phyloP scores from a whole-genome alignment of 305 asterid genomes.

The Salvia sclarea region DNA sequence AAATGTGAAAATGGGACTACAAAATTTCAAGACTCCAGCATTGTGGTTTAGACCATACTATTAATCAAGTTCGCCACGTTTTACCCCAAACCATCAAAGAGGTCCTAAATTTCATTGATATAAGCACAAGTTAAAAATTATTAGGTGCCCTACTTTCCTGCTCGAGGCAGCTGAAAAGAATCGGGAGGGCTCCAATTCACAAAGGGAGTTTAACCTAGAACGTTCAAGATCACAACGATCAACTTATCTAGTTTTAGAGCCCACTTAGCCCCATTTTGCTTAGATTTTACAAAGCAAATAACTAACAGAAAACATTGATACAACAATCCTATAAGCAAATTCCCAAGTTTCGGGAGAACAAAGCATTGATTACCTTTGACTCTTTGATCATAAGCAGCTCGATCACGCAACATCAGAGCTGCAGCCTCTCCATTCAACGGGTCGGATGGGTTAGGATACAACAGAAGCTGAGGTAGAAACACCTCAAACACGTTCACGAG shows the following conservation, averaged over 20 bases:
- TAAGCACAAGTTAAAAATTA: neutral
- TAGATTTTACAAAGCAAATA: neutral
- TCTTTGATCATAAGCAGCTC: constrained; percentile 54
- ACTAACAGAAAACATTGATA: neutral
- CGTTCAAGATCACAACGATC: neutral
- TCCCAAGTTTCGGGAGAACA: neutral
- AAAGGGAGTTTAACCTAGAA: neutral
- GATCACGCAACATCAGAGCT: constrained; percentile 68
- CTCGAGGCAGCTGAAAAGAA: neutral
- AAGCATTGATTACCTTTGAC: constrained; percentile 56
- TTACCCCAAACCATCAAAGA: neutral
- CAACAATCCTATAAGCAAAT: neutral
- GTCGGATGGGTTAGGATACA: constrained; percentile 76
- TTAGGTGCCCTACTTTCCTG: neutral
- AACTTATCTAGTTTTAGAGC: neutral
- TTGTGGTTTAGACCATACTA: neutral
- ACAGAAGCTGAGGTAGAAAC: constrained; percentile 66
- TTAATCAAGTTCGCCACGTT: neutral
- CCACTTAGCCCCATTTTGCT: neutral
- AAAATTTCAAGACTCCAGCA: neutral
- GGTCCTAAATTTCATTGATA: neutral
- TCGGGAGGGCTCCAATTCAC: neutral
- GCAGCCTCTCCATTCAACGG: constrained; percentile 81
- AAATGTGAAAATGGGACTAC: neutral
- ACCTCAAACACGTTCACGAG: constrained; percentile 68